These are phyloP conservation scores for Basipetospora chlamydospora DNA, from an alignment of 2,329 filamentous ascomycete genomes.

Conservation along the genomic window DNA sequence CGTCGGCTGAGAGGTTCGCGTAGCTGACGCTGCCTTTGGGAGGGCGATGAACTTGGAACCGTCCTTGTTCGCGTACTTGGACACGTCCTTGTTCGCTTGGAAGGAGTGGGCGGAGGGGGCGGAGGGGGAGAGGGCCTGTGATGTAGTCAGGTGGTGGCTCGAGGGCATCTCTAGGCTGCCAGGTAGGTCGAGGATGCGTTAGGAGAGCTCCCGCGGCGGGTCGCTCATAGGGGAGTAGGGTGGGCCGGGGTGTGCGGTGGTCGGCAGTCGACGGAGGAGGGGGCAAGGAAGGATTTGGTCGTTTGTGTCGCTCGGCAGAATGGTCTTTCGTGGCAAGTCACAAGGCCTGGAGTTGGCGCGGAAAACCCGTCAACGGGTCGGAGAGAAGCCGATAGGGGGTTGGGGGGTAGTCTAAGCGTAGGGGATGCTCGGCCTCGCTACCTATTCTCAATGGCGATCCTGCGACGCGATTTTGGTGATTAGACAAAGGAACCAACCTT, in stretches of 20 bases:
- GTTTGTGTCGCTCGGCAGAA: too few relatives aligned
- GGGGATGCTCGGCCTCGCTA: too few relatives aligned
- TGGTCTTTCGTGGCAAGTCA: too few relatives aligned
- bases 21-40: conserved; percentile 35
- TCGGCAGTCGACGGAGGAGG: too few relatives aligned
- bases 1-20: conserved; percentile 39
- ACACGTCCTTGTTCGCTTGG: conserved; percentile 35
- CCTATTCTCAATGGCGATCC: too few relatives aligned
- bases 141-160: conserved; percentile 35
- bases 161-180: conserved; percentile 30
- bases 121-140: conserved; percentile 33
- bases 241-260: too few relatives aligned
- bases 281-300: too few relatives aligned
- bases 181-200: conserved; percentile 3
- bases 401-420: too few relatives aligned
- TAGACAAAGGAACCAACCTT: conserved; percentile 4
- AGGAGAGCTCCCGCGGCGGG: neutral
- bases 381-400: too few relatives aligned
- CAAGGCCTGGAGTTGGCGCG: too few relatives aligned
- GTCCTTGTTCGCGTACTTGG: conserved; percentile 54
- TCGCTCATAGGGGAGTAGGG: conserved; percentile 7
- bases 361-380: too few relatives aligned
- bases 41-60: conserved; percentile 55
- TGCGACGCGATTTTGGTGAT: too few relatives aligned
- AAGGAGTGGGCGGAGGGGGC: conserved; percentile 36